These are phyloP conservation scores for Lachnellula occidentalis DNA, from an alignment of 2,329 filamentous ascomycete species.

Conservation along the genomic window DNA sequence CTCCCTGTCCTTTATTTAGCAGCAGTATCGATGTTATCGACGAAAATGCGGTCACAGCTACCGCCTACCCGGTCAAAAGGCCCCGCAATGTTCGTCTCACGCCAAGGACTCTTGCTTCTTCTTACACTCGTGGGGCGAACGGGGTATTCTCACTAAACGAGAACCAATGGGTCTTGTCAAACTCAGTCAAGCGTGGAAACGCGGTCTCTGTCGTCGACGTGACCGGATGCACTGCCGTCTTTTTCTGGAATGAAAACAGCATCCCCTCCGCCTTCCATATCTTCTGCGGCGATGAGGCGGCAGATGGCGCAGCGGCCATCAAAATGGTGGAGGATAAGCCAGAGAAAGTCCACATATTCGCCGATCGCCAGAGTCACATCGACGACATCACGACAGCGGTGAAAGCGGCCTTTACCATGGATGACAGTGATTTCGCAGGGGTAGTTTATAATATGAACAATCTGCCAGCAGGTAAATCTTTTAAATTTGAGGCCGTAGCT, in stretches of 20 bases:
- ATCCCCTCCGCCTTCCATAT: slow-evolving; percentile 1
- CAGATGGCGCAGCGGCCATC: slow-evolving; percentile 1
- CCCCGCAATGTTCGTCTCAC: neutral
- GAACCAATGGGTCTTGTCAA: slow-evolving; percentile 2
- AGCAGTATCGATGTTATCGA: neutral
- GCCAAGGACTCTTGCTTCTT: neutral
- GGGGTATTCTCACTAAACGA: neutral
- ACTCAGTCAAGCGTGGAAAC: neutral
- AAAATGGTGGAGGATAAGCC: neutral
- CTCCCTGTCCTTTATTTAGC: neutral
- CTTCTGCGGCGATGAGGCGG: slow-evolving; percentile 3
- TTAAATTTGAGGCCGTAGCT: neutral
- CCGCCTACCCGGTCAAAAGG: neutral
- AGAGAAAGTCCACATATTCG: neutral
- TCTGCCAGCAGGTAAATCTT: neutral
- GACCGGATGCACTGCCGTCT: slow-evolving; percentile 4
- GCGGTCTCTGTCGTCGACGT: neutral
- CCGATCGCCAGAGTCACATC: neutral
- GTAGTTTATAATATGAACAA: neutral
- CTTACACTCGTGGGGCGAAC: neutral
- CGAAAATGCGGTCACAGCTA: neutral
- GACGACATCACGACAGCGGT: neutral
- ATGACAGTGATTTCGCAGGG: neutral
- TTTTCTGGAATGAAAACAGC: neutral
- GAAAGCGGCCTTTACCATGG: neutral